Percentiles rank a stretch among this genome's conserved stretches.
Evolutionary conservation across 1,139 yeast genomes (phyloP).

Genomic region (Blastobotrys buckinghamii): DNA sequence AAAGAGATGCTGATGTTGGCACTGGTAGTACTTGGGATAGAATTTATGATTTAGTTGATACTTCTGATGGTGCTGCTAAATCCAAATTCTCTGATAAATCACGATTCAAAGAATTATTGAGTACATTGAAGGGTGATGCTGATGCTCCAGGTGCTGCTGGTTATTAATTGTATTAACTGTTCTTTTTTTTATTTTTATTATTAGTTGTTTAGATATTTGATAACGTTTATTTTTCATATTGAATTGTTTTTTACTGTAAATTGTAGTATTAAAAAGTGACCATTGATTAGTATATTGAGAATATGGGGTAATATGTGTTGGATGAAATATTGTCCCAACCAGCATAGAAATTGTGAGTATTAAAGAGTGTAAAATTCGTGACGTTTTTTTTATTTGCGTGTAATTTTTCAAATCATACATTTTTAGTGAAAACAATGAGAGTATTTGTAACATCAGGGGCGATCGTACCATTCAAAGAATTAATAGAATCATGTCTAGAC

Average conservation of each 20-base stretch:
- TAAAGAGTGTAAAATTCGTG: too few species aligned
- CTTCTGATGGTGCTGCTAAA: constrained; percentile 37
- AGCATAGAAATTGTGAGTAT: too few species aligned
- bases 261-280: too few species aligned
- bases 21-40: constrained; percentile 87
- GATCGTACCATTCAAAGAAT: constrained; percentile 63
- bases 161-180: constrained; percentile 35
- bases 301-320: too few species aligned
- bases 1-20: constrained; percentile 74
- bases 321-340: too few species aligned
- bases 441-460: constrained; percentile 76
- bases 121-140: constrained; percentile 61
- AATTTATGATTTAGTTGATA: constrained; percentile 48
- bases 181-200: too few species aligned
- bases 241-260: too few species aligned
- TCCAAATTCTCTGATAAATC: constrained; percentile 58
- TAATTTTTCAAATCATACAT: neutral
- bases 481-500: constrained; percentile 42
- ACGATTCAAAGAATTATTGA: constrained; percentile 61
- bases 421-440: constrained; percentile 20
- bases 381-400: neutral
- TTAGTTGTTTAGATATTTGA: too few species aligned
- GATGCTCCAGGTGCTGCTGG: constrained; percentile 70
- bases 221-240: too few species aligned
- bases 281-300: too few species aligned